Base-by-base conservation (phyloP, 1,284 basidiomycete species). In the Taiwanofungus camphoratus region DNA sequence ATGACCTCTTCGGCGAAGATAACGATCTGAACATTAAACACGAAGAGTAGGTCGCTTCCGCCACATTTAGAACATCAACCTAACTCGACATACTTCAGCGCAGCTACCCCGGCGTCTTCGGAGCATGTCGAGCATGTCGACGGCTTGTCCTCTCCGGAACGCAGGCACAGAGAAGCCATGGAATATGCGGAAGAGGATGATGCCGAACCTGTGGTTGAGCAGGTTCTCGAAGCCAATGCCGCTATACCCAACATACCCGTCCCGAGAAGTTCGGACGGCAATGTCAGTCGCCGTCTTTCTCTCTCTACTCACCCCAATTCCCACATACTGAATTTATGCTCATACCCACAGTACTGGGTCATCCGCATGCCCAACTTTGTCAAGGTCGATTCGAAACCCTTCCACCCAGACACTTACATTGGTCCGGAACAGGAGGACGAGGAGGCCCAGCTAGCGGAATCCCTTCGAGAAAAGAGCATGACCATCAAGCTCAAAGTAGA, bases 281-380 rank as follows among this genome's bases (percentile, higher is more conserved):
- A 82, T 56, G 85, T 91, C 60, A 67, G 77, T 51, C 3, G 12
- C 40, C 34, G 16, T 33, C 13, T 16, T 39, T 23, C 22, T 36
- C 41, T 39, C 24, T 21, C 33, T 29, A 9, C 13, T 24, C 15
- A 22, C 26, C 42, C 41, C 36, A 42, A 32, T 32, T 29, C 35
- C 32, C 18, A 39, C 27, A 20, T 18, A 35, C 48, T 35, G 38
- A 13, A 18, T 32, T 31, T 45, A 19, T 29, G 26, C 9, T n/a
- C 26, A n/a, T 29, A n/a, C 26, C 26, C 41, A 37, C 55, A 90
- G 87, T 78, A 80, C 52, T 91, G 87, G 86, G 82, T 88, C 41
- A 77, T 89, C 45, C 77, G 84, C 34, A 78, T 91, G 64, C 90
- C 90, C 13, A 90, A 87, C 60, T 92, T 87, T 55, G 77, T 93